Conservation (phyloP, 306 rosid genomes). For the Casuarina cunninghamiana region DNA sequence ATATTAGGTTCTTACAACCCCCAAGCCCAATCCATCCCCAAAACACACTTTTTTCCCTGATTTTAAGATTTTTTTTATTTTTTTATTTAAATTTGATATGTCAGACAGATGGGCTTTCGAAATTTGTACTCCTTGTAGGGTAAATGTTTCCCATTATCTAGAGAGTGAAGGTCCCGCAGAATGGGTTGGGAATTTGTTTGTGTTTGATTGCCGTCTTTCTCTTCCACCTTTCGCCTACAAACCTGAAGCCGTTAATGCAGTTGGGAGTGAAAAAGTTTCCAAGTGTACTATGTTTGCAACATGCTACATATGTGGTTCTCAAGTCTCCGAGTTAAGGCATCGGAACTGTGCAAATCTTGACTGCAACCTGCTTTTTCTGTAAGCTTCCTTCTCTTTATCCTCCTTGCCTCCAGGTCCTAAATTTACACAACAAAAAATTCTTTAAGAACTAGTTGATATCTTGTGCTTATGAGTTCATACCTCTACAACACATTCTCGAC, state of each 20-base stretch:
- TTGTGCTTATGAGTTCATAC: not conserved
- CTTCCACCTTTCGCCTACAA: constrained; percentile 64
- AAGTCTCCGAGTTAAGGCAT: constrained; percentile 73
- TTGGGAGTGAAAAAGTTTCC: constrained; percentile 29
- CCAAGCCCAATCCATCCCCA: too few relatives aligned
- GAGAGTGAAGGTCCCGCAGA: constrained; percentile 69
- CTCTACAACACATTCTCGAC: not conserved
- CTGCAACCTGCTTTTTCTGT: constrained; percentile 88
- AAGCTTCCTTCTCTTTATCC: constrained; percentile 36
- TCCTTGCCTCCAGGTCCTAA: not conserved
- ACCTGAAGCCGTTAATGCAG: constrained; percentile 44
- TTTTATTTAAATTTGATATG: constrained; percentile 15
- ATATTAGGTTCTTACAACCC: not conserved
- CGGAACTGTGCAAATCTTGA: constrained; percentile 92
- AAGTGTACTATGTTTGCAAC: constrained; percentile 56
- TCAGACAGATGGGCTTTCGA: constrained; percentile 78
- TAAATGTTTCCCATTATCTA: constrained; percentile 79
- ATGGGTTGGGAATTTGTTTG: constrained; percentile 90
- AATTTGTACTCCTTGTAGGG: constrained; percentile 77
- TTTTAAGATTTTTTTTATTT: not conserved
- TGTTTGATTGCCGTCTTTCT: constrained; percentile 90
- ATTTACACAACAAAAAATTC: not conserved
- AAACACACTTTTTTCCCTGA: not conserved
- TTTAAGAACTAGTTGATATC: not conserved
- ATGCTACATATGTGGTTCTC: constrained; percentile 63